Conservation (phyloP, 1,284 basidiomycete genomes). For the Moesziomyces sp. region DNA sequence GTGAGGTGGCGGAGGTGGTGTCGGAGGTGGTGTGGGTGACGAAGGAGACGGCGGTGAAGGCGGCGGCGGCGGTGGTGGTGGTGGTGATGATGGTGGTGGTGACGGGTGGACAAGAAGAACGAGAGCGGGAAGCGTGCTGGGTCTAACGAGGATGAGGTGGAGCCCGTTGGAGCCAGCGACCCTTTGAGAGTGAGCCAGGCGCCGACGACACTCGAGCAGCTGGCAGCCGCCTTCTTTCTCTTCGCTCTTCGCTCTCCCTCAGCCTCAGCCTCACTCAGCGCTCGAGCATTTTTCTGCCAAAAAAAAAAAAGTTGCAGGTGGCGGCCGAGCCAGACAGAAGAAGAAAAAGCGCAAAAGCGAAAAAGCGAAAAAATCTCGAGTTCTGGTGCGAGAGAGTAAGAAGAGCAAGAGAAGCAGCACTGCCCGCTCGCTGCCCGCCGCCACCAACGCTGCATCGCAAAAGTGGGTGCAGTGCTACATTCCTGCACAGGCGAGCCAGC, state of each 20-base stretch:
- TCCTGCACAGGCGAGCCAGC: too few species aligned
- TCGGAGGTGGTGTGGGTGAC: conserved; percentile 17
- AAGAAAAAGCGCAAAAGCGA: conserved; percentile 6
- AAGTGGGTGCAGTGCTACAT: too few species aligned
- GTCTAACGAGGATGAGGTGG: background rate
- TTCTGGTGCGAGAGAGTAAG: background rate
- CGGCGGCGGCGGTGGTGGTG: conserved; percentile 16
- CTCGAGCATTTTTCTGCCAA: background rate
- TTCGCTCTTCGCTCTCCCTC: too few species aligned
- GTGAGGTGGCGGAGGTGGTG: conserved; percentile 7
- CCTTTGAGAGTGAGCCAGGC: too few species aligned
- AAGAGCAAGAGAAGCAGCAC: background rate
- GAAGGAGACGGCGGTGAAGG: conserved; percentile 11
- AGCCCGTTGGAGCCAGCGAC: background rate
- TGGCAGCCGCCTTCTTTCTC: too few species aligned
- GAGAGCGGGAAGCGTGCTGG: background rate
- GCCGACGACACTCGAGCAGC: too few species aligned
- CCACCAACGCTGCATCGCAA: too few species aligned
- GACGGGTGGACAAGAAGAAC: background rate
- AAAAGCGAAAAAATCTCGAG: conserved; percentile 13
- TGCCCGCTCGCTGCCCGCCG: too few species aligned
- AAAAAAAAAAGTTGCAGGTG: background rate
- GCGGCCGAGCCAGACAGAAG: conserved; percentile 2
- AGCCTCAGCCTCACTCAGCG: background rate
- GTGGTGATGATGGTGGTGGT: conserved; percentile 8